phyloP scores from a whole-genome alignment of 495 filamentous ascomycete genomes.

The Podospora pseudopauciseta region DNA sequence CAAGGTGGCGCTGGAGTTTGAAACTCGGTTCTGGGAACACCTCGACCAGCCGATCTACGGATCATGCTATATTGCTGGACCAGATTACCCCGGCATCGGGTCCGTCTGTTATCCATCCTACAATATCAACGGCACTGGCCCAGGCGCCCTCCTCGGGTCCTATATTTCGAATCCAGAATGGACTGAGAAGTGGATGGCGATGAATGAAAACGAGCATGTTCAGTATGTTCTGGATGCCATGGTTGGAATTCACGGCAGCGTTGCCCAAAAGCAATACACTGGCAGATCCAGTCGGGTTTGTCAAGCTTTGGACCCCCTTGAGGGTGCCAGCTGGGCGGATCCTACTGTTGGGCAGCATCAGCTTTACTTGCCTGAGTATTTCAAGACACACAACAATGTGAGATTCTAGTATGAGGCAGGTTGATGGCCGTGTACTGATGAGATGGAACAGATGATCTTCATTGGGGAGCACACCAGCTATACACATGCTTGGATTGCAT shows the following conservation, averaged over 20 bases:
- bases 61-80: conserved; percentile 50
- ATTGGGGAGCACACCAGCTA: conserved; percentile 69
- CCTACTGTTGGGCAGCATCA: conserved; percentile 59
- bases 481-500: conserved; percentile 72
- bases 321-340: conserved; percentile 53
- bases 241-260: conserved; percentile 54
- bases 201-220: conserved; percentile 23
- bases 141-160: conserved; percentile 57
- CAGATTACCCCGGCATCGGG: conserved; percentile 57
- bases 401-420: not conserved
- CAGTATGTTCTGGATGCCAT: conserved; percentile 44
- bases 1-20: conserved; percentile 63
- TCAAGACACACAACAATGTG: conserved; percentile 55
- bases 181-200: conserved; percentile 27
- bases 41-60: conserved; percentile 58
- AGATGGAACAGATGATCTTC: conserved; percentile 46
- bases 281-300: conserved; percentile 57
- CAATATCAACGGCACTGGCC: conserved; percentile 58
- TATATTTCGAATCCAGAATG: conserved; percentile 45
- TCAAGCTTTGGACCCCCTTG: conserved; percentile 54
- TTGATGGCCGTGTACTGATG: not conserved
- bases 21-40: conserved; percentile 67
- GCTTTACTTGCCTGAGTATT: conserved; percentile 65
- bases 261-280: conserved; percentile 54
- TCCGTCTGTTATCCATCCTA: conserved; percentile 63